Base-by-base conservation (phyloP, 2,329 filamentous ascomycete genomes). In the Reticulascus tulasneorum region DNA sequence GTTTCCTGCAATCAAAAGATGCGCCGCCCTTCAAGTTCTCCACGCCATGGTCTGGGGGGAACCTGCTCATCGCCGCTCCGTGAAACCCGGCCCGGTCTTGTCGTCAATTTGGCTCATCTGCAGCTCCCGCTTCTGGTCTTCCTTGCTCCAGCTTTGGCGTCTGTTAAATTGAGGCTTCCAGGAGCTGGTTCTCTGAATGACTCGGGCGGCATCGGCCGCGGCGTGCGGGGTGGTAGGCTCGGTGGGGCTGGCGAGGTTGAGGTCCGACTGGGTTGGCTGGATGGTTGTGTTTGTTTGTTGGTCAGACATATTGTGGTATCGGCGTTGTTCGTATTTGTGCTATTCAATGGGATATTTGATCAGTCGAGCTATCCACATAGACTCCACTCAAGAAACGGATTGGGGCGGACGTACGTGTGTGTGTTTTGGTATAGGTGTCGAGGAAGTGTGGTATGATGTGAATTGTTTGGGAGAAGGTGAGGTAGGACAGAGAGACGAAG, bases 71-170 rank as follows among this genome's bases (percentile, higher is more conserved):
- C 34, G 30, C 22, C 55, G 47, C 59, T 72, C 67, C 21, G 55
- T 64, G 38, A 72, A 73, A 1, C 69, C 67, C 7, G 60, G 58
- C 3, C 58, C 59, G 2, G 55, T 53, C 49, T 57, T 49, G 22
- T 49, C 51, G 3, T 50, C 54, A 20, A 69, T 58, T 37, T 52
- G 57, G 29, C 54, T 57, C 69, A 74, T 69, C 48, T 75, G 71
- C 55, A 72, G 48, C 35, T 58, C 58, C 44, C 66, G 73, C 54
- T 75, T 75, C 53, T 65, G 64, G 51, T 76, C 74, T 55, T 79
- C 69, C 23, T 62, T 59, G 49, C 60, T 67, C 62, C 68, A 79
- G 56, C 71, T 75, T 52, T 70, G 68, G 29, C 71, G 66, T 9
- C 67, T 62, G 46, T 64, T 55, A 35, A 65, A 47, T 13, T 50